Conservation (phyloP, 2,329 filamentous ascomycete genomes). For the Talaromyces marneffei region DNA sequence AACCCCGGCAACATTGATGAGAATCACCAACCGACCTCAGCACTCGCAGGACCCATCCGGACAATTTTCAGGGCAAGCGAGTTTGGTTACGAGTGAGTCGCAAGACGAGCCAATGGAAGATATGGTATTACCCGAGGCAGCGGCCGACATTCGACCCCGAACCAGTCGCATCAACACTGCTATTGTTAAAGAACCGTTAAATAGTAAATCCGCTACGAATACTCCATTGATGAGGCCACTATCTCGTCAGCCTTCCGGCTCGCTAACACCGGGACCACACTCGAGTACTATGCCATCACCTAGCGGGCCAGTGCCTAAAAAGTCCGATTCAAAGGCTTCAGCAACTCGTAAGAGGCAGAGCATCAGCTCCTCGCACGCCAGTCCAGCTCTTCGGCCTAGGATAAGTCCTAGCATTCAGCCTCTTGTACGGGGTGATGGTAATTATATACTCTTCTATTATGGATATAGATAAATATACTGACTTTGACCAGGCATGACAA, state of each 20-base stretch:
- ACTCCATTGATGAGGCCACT: conserved; percentile 46
- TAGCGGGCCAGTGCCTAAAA: conserved; percentile 36
- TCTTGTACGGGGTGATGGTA: conserved; percentile 65
- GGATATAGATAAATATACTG: background rate
- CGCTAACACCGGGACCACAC: conserved; percentile 49
- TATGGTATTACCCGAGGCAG: conserved; percentile 68
- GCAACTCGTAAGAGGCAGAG: conserved; percentile 65
- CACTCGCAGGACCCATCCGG: conserved; percentile 34
- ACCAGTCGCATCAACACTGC: conserved; percentile 48
- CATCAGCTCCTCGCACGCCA: conserved; percentile 67
- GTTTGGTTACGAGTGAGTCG: conserved; percentile 37
- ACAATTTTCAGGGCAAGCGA: conserved; percentile 30
- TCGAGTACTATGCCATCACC: conserved; percentile 50
- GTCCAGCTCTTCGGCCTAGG: conserved; percentile 76
- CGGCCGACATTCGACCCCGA: conserved; percentile 46
- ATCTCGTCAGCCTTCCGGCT: conserved; percentile 25
- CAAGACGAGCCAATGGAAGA: conserved; percentile 58
- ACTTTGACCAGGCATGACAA: conserved; percentile 36
- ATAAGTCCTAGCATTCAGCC: conserved; percentile 96
- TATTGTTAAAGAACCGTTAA: conserved; percentile 49
- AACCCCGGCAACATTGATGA: conserved; percentile 85
- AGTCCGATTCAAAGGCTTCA: conserved; percentile 44
- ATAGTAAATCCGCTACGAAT: conserved; percentile 44
- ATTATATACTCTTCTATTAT: conserved; percentile 23
- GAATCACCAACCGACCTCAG: conserved; percentile 50